Evolutionary conservation across 2,329 filamentous ascomycete genomes (phyloP).

Genomic region (Gremmenia infestans): DNA sequence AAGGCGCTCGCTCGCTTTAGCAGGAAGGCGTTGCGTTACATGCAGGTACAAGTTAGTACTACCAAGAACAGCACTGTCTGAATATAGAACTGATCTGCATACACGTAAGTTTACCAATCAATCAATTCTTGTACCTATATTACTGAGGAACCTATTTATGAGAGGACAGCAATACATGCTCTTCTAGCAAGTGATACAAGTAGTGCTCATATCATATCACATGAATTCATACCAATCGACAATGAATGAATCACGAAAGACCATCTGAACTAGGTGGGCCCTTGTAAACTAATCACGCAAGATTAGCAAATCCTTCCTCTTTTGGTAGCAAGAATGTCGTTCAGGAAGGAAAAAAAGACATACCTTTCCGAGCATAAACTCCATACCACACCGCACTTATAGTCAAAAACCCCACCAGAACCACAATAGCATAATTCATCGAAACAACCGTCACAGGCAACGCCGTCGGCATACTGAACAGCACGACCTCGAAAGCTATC

Average conservation of each 20-base stretch:
- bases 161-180: too few relatives aligned
- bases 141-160: too few relatives aligned
- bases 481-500: conserved; percentile 54
- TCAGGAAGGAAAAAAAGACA: conserved; percentile 18
- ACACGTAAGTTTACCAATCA: too few relatives aligned
- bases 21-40: too few relatives aligned
- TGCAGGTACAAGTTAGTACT: too few relatives aligned
- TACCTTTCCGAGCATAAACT: conserved; percentile 46
- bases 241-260: conserved; percentile 1
- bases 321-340: background rate
- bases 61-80: too few relatives aligned
- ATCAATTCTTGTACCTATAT: too few relatives aligned
- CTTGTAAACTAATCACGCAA: conserved; percentile 14
- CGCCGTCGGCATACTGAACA: conserved; percentile 59
- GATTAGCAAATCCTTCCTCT: background rate
- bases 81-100: too few relatives aligned
- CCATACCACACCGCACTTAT: conserved; percentile 48
- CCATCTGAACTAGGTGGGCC: conserved; percentile 22
- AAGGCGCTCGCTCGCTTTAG: too few relatives aligned
- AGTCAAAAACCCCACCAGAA: conserved; percentile 49
- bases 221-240: background rate
- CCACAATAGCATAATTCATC: conserved; percentile 50
- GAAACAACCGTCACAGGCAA: conserved; percentile 51
- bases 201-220: too few relatives aligned
- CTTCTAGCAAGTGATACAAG: too few relatives aligned